A percentile compares a stretch with the other conserved stretches of the same genome.
These are phyloP conservation scores for Aspergillus sp. DNA, from an alignment of 2,329 filamentous ascomycete species.

Conservation along the genomic window DNA sequence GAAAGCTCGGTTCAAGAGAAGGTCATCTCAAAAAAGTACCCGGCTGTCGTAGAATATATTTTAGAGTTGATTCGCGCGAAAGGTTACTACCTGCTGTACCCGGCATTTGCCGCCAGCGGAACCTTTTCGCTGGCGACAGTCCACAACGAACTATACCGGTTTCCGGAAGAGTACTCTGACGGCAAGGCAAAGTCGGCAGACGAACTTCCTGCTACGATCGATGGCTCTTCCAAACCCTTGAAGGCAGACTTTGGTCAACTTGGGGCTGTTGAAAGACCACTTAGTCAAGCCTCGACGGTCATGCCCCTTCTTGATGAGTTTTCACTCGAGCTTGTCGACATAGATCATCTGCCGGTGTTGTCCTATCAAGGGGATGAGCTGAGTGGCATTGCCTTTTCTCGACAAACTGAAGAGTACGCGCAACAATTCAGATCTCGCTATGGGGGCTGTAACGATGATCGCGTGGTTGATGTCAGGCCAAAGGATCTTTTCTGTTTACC, in stretches of 20 bases:
- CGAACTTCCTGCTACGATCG: conserved; percentile 2
- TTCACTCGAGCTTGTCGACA: conserved; percentile 48
- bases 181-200: conserved; percentile 2
- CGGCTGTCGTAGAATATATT: conserved; percentile 75
- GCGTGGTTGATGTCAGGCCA: conserved; percentile 36
- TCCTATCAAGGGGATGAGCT: conserved; percentile 58
- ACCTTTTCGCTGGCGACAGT: conserved; percentile 63
- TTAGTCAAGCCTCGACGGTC: conserved; percentile 40
- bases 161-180: conserved; percentile 63
- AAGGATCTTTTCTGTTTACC: conserved; percentile 65
- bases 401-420: conserved; percentile 53
- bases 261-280: conserved; percentile 19
- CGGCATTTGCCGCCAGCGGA: conserved; percentile 52
- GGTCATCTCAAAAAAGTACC: conserved; percentile 64
- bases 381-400: conserved; percentile 36
- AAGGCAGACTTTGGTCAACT: conserved; percentile 11
- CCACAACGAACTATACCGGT: conserved; percentile 70
- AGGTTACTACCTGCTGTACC: conserved; percentile 79
- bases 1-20: conserved; percentile 41
- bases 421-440: conserved; percentile 60
- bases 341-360: conserved; percentile 57
- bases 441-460: conserved; percentile 60
- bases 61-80: conserved; percentile 72
- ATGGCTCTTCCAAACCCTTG: conserved; percentile 17
- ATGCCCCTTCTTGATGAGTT: conserved; percentile 48